Evolutionary conservation across 805 yeast genomes (phyloP).

Genomic region (Candida patagonica): DNA sequence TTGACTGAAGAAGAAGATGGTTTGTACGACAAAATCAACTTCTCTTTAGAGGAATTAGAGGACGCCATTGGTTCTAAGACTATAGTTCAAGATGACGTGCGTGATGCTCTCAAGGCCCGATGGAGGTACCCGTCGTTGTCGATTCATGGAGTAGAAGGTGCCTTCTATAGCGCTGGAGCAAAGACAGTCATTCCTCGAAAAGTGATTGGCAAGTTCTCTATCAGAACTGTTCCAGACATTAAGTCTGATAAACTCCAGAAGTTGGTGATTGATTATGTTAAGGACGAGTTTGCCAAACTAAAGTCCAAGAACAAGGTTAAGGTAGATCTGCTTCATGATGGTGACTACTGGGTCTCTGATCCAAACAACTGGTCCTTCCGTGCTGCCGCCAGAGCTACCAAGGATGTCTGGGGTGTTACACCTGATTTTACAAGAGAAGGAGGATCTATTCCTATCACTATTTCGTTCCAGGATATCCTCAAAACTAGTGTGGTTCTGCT

Average conservation of each 20-base stretch:
- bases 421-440: constrained; percentile 99
- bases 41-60: constrained; percentile 73
- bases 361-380: constrained; percentile 88
- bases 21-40: constrained; percentile 80
- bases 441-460: constrained; percentile 95
- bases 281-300: constrained; percentile 54
- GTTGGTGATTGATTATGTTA: constrained; percentile 62
- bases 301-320: constrained; percentile 67
- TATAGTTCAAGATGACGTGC: constrained; percentile 63
- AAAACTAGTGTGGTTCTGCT: constrained; percentile 78
- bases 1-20: constrained; percentile 70
- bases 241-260: constrained; percentile 70
- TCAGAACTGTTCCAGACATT: constrained; percentile 95
- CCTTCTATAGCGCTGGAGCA: constrained; percentile 90
- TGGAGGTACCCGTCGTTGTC: constrained; percentile 98
- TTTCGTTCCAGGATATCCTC: constrained; percentile 82
- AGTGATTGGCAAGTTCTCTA: constrained; percentile 89
- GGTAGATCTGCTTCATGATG: constrained; percentile 82
- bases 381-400: constrained; percentile 92
- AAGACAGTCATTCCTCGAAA: constrained; percentile 97
- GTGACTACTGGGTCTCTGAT: constrained; percentile 92
- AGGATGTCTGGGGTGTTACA: constrained; percentile 86
- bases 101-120: constrained; percentile 89
- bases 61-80: constrained; percentile 85
- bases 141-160: constrained; percentile 96